phyloP scores from a whole-genome alignment of 371 early-diverging fungal genomes.

The Lichtheimia corymbifera region DNA sequence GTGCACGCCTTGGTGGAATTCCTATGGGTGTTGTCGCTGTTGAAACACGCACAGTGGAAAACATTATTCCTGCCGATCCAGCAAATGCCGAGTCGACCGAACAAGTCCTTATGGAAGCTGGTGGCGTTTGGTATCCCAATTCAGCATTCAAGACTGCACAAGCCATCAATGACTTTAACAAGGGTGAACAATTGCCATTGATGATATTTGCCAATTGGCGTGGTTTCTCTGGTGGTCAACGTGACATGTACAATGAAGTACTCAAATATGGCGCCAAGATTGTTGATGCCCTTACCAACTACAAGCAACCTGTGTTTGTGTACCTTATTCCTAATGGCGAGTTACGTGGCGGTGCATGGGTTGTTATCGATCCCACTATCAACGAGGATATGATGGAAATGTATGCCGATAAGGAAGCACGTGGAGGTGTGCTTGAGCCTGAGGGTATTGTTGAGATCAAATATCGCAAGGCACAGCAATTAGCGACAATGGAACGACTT shows the following conservation, averaged over 20 bases:
- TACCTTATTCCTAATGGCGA: conserved; percentile 95
- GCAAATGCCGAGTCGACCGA: conserved; percentile 88
- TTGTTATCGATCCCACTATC: conserved; percentile 97
- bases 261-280: conserved; percentile 97
- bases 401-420: conserved; percentile 91
- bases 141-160: conserved; percentile 98
- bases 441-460: conserved; percentile 99
- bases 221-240: conserved; percentile 98
- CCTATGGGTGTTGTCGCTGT: conserved; percentile 97
- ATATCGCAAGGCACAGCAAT: conserved; percentile 90
- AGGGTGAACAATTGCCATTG: conserved; percentile 96
- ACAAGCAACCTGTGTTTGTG: conserved; percentile 96
- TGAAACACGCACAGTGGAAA: conserved; percentile 93
- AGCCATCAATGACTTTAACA: conserved; percentile 97
- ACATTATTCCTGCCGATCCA: conserved; percentile 93
- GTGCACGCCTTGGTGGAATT: conserved; percentile 95
- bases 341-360: conserved; percentile 99
- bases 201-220: conserved; percentile 99
- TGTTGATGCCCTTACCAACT: conserved; percentile 92
- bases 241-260: conserved; percentile 97
- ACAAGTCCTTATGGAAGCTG: conserved; percentile 90
- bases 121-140: conserved; percentile 98
- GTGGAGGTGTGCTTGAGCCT: conserved; percentile 97
- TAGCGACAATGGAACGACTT: conserved; percentile 91
- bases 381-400: conserved; percentile 97